Evolutionary conservation across 148 eudicot species (phyloP), one percentile per base, ranked within the genome.

Genomic region (Rhododendron henanense): DNA sequence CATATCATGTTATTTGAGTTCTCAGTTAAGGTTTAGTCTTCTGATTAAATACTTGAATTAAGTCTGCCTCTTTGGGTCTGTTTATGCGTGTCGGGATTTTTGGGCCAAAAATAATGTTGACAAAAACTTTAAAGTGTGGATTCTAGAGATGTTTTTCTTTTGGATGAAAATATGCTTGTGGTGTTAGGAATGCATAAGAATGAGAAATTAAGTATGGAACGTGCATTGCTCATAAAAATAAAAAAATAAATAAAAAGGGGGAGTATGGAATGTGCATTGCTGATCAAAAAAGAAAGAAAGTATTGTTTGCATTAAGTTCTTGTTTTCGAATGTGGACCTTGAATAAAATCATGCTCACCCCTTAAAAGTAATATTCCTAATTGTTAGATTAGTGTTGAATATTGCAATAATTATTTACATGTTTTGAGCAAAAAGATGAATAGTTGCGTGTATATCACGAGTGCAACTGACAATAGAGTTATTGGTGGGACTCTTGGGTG

Each of bases 1-100:
- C 99, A 96, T 85, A 94, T 87, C 86, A 96, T 96, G 99, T 9
- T 96, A 91, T 95, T 86, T 83, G 98, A 96, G 87, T 95, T 95
- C 85, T 94, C 99, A 0, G 82, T 90, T 45, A 88, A 86, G 86
- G 65, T 47, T 21, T 81, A 1, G 73, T 14, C 14, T 37, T 57
- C 19, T 23, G 11, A 25, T 55, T 23, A 41, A 63, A 44, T 16
- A 16, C 73, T 13, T 19, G 77, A 83, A 83, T 25, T 41, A 65
- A 41, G 85, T 15, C n/a, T 14, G 76, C 77, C 41, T 45, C 14
- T 8, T 82, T n/a, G 14, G 50, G 53, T 45, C 51, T 44, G 14
- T 78, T 21, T 21, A 23, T 45, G 79, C 79, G 48, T 18, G 48
- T 18, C 7, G 0, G 76, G 9, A 69, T 69, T 31, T 33, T 71